Base-by-base conservation (phyloP, 352 stramenopile species). In the Phytophthora pistaciae region DNA sequence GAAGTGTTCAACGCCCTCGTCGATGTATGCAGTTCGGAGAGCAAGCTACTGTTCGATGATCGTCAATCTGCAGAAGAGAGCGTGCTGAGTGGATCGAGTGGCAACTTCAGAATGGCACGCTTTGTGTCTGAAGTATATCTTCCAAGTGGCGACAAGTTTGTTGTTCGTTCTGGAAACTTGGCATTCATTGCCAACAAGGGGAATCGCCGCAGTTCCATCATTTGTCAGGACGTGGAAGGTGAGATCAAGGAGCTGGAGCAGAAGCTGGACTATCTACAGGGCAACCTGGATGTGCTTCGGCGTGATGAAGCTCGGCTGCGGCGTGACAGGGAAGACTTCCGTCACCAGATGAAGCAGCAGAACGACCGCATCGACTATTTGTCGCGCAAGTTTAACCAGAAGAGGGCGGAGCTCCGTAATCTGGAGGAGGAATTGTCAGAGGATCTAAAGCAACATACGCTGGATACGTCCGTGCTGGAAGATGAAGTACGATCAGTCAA, bases 1-100 rank as follows among this genome's bases (percentile, higher is more conserved):
- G 83, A 96, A 33, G 89, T 95, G 5, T 96, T 93, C 57, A 96
- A 96, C 56, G 86, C 86, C 46, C 66, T 96, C 3, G 66, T 96
- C 7, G 89, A 96, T 62, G 80, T 93, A 6, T 91, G 87, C 65
- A 91, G 76, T 56, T 93, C 83, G 1, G 89, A 96, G 58, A 87
- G 79, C 68, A 94, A 95, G 54, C 55, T 93, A 25, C 67, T 94
- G 5, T 94, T 89, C 63, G 77, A 93, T 29, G 66, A 90, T 48
- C 79, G 83, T n/a, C 72, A 88, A 48, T 62, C 50, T 5, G 88
- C 85, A 5, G 88, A 96, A 60, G 40, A 75, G 20, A 74, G 68
- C 4, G 83, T 92, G 36, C 57, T 96, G 40, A 77, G 77, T 6
- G 84, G 87, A 8, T 70, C 77, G 3, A 91, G 81, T 52, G 87